These are phyloP conservation scores for Aspergillus haitiensis DNA, from an alignment of 495 filamentous ascomycete species.

Conservation along the genomic window DNA sequence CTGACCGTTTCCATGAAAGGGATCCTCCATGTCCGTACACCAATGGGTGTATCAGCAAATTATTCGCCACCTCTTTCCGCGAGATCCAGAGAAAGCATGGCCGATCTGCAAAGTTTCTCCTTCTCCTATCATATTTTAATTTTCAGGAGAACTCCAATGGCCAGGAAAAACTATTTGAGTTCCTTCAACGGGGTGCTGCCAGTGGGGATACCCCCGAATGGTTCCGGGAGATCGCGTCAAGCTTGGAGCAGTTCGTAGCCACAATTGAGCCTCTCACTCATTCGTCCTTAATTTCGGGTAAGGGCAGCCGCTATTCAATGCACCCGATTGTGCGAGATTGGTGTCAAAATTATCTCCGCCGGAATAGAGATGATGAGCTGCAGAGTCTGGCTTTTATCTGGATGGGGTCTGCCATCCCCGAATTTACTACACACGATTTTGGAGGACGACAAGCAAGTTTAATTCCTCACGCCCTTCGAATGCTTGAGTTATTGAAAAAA, in stretches of 20 bases:
- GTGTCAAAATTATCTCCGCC: background rate
- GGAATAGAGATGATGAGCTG: background rate
- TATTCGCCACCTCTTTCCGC: background rate
- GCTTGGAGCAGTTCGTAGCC: background rate
- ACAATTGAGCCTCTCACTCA: background rate
- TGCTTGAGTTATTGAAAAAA: background rate
- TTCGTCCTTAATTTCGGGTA: background rate
- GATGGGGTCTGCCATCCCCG: background rate
- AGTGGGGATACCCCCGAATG: background rate
- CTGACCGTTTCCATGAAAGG: background rate
- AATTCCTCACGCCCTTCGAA: background rate
- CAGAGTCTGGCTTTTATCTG: background rate
- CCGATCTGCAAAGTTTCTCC: background rate
- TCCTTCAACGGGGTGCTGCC: background rate
- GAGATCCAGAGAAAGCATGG: background rate
- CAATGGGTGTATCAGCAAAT: background rate
- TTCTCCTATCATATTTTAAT: background rate
- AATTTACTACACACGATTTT: background rate
- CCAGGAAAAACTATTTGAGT: background rate
- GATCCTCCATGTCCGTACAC: background rate
- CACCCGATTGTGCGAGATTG: background rate
- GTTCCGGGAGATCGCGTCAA: background rate
- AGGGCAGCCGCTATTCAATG: background rate
- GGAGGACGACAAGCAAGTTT: background rate
- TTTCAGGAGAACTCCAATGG: background rate